Evolutionary conservation across 1,284 basidiomycete genomes (phyloP).

Genomic region (Golubevia pallescens): DNA sequence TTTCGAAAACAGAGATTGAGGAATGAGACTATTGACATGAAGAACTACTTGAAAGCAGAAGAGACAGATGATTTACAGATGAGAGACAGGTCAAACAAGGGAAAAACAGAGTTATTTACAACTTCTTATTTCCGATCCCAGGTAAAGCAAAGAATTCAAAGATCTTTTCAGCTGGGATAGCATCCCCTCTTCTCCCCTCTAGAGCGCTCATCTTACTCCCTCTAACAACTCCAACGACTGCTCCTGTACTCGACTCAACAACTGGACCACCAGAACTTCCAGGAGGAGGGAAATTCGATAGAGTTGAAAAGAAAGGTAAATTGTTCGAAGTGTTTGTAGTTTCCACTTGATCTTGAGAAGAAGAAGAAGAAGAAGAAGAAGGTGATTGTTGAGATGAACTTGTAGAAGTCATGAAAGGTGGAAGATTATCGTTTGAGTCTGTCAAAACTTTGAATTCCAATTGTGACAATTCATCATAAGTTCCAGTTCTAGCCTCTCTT

Average conservation of each 20-base stretch:
- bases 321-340: not conserved
- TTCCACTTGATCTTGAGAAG: not conserved
- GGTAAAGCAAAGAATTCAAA: conserved; percentile 25
- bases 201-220: conserved; percentile 70
- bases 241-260: conserved; percentile 72
- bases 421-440: conserved; percentile 25
- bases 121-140: not conserved
- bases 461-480: conserved; percentile 74
- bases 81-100: too few species aligned
- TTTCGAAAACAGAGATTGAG: too few species aligned
- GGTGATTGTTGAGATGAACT: conserved; percentile 26
- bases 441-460: conserved; percentile 64
- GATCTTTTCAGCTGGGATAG: conserved; percentile 54
- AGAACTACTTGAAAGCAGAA: too few species aligned
- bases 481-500: conserved; percentile 68
- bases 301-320: conserved; percentile 1
- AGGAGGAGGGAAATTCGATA: conserved; percentile 69
- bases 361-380: not conserved
- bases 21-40: too few species aligned
- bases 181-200: conserved; percentile 54
- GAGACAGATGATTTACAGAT: too few species aligned
- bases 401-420: too few species aligned
- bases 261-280: conserved; percentile 78
- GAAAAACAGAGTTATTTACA: too few species aligned
- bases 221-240: conserved; percentile 75